Evolutionary conservation across 257 asterid species (phyloP).

Genomic region (Striga asiatica): DNA sequence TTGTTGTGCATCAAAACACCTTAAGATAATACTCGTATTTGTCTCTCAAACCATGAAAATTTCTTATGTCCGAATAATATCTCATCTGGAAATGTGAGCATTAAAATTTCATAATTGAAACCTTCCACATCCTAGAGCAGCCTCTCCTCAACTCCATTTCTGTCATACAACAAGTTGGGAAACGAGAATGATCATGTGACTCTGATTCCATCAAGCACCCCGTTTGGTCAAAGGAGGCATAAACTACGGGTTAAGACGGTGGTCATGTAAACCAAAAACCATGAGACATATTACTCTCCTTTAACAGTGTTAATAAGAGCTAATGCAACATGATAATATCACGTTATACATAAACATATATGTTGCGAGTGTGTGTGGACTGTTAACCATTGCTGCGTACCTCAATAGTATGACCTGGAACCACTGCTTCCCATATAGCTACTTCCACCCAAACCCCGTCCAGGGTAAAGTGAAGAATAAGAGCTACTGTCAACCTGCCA

Average conservation of each 20-base stretch:
- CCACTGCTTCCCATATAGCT: constrained; percentile 76
- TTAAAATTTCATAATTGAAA: constrained; percentile 21
- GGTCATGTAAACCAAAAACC: constrained; percentile 1
- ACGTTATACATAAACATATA: background rate
- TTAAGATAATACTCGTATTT: constrained; percentile 8
- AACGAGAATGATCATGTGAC: constrained; percentile 22
- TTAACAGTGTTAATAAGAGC: background rate
- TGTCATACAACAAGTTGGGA: constrained; percentile 32
- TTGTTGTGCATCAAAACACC: constrained; percentile 14
- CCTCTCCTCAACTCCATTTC: constrained; percentile 32
- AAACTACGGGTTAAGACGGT: constrained; percentile 17
- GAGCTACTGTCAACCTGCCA: constrained; percentile 80
- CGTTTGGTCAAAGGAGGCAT: constrained; percentile 15
- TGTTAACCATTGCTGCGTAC: constrained; percentile 17
- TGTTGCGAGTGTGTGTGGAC: background rate
- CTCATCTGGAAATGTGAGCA: constrained; percentile 22
- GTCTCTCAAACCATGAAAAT: constrained; percentile 16
- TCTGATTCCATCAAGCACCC: constrained; percentile 14
- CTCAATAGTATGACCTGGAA: constrained; percentile 87
- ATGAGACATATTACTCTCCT: background rate
- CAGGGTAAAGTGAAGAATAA: constrained; percentile 68
- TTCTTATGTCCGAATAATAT: constrained; percentile 16
- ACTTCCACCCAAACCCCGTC: constrained; percentile 66
- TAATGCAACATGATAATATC: constrained; percentile 10
- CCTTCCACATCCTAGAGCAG: constrained; percentile 32